Conservation (phyloP, 441 rosid genomes). For the Theobroma grandiflorum region DNA sequence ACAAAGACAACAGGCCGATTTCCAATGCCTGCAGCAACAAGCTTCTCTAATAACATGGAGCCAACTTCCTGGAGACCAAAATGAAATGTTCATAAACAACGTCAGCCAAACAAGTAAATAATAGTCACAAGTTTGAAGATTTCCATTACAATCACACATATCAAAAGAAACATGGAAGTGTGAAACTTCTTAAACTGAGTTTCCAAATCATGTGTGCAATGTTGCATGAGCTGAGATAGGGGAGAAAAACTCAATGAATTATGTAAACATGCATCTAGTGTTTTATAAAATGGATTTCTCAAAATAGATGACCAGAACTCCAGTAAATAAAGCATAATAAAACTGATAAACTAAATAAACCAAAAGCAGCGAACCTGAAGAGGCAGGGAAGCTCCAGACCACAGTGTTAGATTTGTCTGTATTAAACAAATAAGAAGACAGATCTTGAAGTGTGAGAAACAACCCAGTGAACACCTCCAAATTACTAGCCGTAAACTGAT, state of each 20-base stretch:
- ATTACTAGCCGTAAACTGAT: constrained; percentile 23
- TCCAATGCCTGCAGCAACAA: constrained; percentile 94
- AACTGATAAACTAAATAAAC: constrained; percentile 8
- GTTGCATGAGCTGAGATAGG: constrained; percentile 11
- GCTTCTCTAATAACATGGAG: constrained; percentile 78
- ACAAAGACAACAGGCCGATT: constrained; percentile 96
- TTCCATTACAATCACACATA: background rate
- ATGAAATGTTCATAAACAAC: constrained; percentile 15
- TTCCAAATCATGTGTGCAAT: background rate
- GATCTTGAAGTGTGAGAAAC: constrained; percentile 24
- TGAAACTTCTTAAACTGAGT: background rate
- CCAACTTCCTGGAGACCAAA: constrained; percentile 81
- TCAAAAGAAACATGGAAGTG: constrained; percentile 2
- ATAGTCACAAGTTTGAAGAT: constrained; percentile 5
- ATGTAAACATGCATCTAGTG: constrained; percentile 4
- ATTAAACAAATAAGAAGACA: constrained; percentile 38
- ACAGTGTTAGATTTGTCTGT: constrained; percentile 94
- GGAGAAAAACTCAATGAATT: background rate
- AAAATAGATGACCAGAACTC: background rate
- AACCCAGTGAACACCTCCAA: constrained; percentile 26
- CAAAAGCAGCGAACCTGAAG: constrained; percentile 73
- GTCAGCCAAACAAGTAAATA: constrained; percentile 6
- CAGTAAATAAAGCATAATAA: constrained; percentile 1
- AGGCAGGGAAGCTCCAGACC: constrained; percentile 98
- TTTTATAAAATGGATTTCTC: constrained; percentile 7